phyloP scores from a whole-genome alignment of 768 basidiomycete species.

The Leucosporidium creatinivorum region DNA sequence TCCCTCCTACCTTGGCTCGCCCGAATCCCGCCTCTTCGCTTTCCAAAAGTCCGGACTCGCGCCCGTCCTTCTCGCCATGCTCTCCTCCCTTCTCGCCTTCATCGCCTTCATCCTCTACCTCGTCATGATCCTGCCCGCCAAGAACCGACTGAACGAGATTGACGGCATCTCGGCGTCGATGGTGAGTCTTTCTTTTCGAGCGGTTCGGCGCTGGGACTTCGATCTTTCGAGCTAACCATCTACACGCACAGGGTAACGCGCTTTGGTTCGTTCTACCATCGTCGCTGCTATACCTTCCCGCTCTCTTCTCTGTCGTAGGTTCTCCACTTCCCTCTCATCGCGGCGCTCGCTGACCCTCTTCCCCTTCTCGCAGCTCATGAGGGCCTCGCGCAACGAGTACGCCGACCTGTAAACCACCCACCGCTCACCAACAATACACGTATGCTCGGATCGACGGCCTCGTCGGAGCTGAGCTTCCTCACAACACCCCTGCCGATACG shows the following conservation, averaged over 20 bases:
- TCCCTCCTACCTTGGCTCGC: slow-evolving; percentile 23
- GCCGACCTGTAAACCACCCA: slow-evolving; percentile 10
- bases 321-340: background rate
- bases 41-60: slow-evolving; percentile 32
- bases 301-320: slow-evolving; percentile 19
- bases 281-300: slow-evolving; percentile 20
- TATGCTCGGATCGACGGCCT: too few relatives aligned
- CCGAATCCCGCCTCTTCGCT: slow-evolving; percentile 14
- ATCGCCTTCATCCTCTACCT: slow-evolving; percentile 23
- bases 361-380: slow-evolving; percentile 7
- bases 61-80: slow-evolving; percentile 21
- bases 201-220: background rate
- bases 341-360: background rate
- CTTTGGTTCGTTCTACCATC: slow-evolving; percentile 30
- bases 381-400: slow-evolving; percentile 13
- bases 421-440: background rate
- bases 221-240: background rate
- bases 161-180: slow-evolving; percentile 5
- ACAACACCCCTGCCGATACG: too few relatives aligned
- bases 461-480: too few relatives aligned
- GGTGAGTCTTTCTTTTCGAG: slow-evolving; percentile 6
- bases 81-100: slow-evolving; percentile 11
- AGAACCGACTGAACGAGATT: slow-evolving; percentile 8
- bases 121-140: slow-evolving; percentile 22
- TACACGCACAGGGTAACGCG: slow-evolving; percentile 20